These are phyloP conservation scores for Chalaropsis thielavioides DNA, from an alignment of 2,329 filamentous ascomycete genomes.

Conservation along the genomic window DNA sequence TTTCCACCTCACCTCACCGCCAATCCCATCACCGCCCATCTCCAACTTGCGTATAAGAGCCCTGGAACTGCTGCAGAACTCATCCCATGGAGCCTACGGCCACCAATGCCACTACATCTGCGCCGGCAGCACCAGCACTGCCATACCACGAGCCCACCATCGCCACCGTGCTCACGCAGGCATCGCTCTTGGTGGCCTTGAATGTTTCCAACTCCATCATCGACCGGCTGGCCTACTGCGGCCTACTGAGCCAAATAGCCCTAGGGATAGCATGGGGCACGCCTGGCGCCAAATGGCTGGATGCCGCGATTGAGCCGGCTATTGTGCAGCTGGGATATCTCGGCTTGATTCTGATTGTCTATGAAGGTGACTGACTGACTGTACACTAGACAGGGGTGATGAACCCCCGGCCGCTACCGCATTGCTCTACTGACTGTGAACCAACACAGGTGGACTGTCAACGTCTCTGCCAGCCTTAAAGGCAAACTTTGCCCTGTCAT, in stretches of 20 bases:
- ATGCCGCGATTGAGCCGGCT: constrained; percentile 34
- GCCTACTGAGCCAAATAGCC: constrained; percentile 56
- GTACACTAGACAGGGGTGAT: not conserved
- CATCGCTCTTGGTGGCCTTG: constrained; percentile 48
- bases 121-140: not conserved
- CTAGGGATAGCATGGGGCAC: constrained; percentile 56
- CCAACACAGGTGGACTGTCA: constrained; percentile 2
- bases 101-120: not conserved
- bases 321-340: constrained; percentile 57
- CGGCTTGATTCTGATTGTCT: constrained; percentile 57
- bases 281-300: constrained; percentile 49
- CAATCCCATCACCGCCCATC: no score
- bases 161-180: constrained; percentile 21
- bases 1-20: no score
- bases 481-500: not conserved
- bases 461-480: constrained; percentile 3
- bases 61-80: no score
- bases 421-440: not conserved
- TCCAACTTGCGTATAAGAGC: no score
- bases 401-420: not conserved
- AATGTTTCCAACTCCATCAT: constrained; percentile 44
- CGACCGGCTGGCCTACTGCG: constrained; percentile 50
- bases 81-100: not conserved
- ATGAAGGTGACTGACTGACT: constrained; percentile 37
- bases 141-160: not conserved